Evolutionary conservation across 257 asterid species (phyloP).

Genomic region (Scutellaria barbata): DNA sequence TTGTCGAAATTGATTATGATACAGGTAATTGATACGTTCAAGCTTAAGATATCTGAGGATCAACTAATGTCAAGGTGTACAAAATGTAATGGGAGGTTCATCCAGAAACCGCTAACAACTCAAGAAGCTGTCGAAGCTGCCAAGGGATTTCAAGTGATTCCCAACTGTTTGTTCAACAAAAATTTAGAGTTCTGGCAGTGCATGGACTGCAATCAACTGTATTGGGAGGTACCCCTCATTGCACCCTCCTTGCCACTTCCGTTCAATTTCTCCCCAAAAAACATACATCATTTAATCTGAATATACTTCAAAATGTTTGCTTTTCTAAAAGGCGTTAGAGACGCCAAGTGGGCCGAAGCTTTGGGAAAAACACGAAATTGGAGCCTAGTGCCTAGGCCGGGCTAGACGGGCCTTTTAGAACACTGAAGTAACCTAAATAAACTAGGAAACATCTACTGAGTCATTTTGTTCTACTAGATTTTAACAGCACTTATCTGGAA

Average conservation of each 20-base stretch:
- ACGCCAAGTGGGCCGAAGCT: no score
- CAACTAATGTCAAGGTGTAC: conserved; percentile 92
- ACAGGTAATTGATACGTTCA: conserved; percentile 82
- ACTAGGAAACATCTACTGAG: background rate
- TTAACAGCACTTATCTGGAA: background rate
- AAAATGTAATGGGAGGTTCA: conserved; percentile 88
- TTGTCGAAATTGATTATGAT: conserved; percentile 28
- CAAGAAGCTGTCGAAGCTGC: conserved; percentile 95
- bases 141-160: conserved; percentile 94
- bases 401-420: no score
- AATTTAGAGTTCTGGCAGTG: conserved; percentile 93
- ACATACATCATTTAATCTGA: background rate
- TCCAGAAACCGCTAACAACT: conserved; percentile 87
- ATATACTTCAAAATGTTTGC: background rate
- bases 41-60: conserved; percentile 71
- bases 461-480: background rate
- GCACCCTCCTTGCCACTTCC: background rate
- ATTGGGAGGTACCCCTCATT: conserved; percentile 79
- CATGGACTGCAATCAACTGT: conserved; percentile 89
- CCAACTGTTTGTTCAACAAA: conserved; percentile 81
- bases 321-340: background rate
- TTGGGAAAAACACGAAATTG: no score
- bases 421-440: no score
- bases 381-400: no score
- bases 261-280: background rate